Evolutionary conservation across 2,329 filamentous ascomycete species (phyloP), one percentile per base, ranked within the genome.

Genomic region (Talaromyces islandicus): DNA sequence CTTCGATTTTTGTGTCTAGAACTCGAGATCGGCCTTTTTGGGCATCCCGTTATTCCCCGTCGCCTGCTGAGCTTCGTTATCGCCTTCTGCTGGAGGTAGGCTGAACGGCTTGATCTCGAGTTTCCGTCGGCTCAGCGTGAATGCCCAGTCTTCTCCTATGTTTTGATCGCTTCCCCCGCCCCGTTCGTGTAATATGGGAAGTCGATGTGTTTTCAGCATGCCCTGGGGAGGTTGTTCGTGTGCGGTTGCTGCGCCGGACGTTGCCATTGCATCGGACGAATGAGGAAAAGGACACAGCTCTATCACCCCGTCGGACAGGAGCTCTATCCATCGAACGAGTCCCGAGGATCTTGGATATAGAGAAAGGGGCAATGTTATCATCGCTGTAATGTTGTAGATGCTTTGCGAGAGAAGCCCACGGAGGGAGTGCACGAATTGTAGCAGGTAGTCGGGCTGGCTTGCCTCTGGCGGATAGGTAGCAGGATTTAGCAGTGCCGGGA

Each of bases 401-500:
- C 91, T 83, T 59, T 83, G 82, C 11, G 90, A 86, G 46, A 97
- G 80, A 3, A 99, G 78, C 4, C 87, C 86, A 54, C 91, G 85
- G 14, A 99, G 78, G 2, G 82, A 81, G 67, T 96, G 92, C 4
- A 97, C 76, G 70, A 97, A 96, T 63, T 87, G 87, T 30, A 97
- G 79, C 25, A 96, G 77, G 67, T 89, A 82, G 30, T 87, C 78
- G 0, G 93, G 92, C n/a, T 83, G 83, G 64, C 85, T 86, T 52
- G 86, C 81, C 27, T 84, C 80, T 2, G 89, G 81, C 25, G 88
- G 83, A 69, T 97, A 97, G 14, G 92, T 73, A 1, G 90, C 88
- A n/a, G 94, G 93, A 3, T 91, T 94, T 25, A 97, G 84, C 10
- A 97, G 81, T 58, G 84, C 88, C 0, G 94, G 93, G n/a, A 97